phyloP scores from a whole-genome alignment of 2,329 filamentous ascomycete species.

The Phialophora verrucosa region DNA sequence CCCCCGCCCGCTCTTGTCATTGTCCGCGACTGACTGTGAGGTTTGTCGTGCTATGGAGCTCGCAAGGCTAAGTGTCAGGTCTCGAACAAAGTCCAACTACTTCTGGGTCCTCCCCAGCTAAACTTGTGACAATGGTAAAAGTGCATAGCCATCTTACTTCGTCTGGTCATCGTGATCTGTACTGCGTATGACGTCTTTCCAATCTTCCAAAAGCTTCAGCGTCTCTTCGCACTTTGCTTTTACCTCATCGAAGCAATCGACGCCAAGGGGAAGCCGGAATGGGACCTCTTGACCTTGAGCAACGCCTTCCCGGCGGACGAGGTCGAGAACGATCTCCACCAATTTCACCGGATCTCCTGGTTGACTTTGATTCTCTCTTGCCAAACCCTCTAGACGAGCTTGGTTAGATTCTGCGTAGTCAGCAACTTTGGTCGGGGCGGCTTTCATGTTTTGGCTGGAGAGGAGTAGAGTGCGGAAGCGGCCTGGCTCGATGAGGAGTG shows the following conservation, averaged over 20 bases:
- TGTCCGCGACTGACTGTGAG: background rate
- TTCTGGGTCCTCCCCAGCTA: background rate
- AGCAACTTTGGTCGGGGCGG: constrained; percentile 9
- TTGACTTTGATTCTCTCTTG: constrained; percentile 49
- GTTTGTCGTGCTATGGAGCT: background rate
- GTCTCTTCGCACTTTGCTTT: constrained; percentile 53
- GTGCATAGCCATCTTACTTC: background rate
- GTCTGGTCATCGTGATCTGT: constrained; percentile 39
- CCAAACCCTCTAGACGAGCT: constrained; percentile 41
- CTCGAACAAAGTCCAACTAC: background rate
- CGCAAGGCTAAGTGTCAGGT: background rate
- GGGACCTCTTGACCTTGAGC: constrained; percentile 59
- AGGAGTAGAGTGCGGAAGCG: constrained; percentile 28
- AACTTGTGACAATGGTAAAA: background rate
- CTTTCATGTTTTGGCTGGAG: constrained; percentile 14
- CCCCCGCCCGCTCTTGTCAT: background rate
- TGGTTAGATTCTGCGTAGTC: constrained; percentile 20
- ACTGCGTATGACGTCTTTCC: constrained; percentile 52
- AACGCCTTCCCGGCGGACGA: constrained; percentile 59
- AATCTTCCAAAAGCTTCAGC: constrained; percentile 56
- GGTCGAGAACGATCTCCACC: constrained; percentile 58
- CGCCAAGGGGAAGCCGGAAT: constrained; percentile 60
- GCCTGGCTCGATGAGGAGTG: constrained; percentile 47
- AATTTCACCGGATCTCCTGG: constrained; percentile 64
- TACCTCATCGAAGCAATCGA: constrained; percentile 54